Percentiles rank a stretch among this genome's conserved stretches.
phyloP scores from a whole-genome alignment of 306 rosid genomes.

The Herpetospermum pedunculosum region DNA sequence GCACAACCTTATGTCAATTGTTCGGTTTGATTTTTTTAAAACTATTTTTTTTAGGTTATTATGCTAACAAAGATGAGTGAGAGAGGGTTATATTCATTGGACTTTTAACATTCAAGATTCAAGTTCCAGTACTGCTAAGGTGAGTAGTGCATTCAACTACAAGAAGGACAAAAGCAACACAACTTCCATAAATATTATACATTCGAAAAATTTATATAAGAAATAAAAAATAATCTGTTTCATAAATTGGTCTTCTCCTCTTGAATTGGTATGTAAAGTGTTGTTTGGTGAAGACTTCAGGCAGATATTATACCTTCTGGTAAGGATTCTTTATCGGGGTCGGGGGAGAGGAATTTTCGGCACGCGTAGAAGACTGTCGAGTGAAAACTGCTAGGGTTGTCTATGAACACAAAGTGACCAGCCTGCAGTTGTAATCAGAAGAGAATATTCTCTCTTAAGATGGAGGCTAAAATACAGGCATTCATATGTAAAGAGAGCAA shows the following conservation, averaged over 20 bases:
- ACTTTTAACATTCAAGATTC: background rate
- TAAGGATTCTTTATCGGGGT: slow-evolving; percentile 39
- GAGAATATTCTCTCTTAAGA: background rate
- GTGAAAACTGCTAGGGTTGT: slow-evolving; percentile 64
- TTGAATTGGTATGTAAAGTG: background rate
- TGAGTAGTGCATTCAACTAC: background rate
- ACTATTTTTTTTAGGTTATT: no score
- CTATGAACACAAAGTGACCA: slow-evolving; percentile 88
- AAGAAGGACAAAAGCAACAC: background rate
- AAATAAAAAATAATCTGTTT: background rate
- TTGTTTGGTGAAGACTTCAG: slow-evolving; percentile 12
- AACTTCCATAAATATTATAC: background rate
- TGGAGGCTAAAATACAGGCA: background rate
- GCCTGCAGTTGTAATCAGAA: slow-evolving; percentile 34
- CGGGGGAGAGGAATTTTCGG: slow-evolving; percentile 53
- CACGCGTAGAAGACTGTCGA: slow-evolving; percentile 70
- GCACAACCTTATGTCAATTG: no score
- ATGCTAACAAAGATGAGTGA: no score
- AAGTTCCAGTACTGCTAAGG: background rate
- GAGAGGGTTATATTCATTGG: no score
- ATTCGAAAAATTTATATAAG: background rate
- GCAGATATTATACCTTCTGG: slow-evolving; percentile 65
- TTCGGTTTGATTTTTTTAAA: no score
- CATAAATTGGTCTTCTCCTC: background rate
- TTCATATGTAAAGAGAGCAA: background rate